A percentile compares a stretch with the other conserved stretches of the same genome.
Evolutionary conservation across 768 basidiomycete genomes (phyloP).

Genomic region (Kwoniella botswanensis): DNA sequence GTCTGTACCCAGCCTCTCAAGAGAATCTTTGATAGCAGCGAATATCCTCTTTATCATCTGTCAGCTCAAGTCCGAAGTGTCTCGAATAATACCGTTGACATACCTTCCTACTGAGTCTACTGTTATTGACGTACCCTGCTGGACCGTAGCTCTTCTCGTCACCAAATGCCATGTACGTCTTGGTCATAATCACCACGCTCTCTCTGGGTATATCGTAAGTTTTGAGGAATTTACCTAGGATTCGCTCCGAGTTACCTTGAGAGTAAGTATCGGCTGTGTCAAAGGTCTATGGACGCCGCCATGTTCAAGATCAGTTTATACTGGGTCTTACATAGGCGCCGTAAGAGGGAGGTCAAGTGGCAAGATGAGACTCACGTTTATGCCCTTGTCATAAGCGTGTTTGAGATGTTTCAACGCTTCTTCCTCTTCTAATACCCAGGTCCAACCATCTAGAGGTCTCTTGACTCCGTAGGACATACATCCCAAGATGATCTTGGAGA

Average conservation of each 20-base stretch:
- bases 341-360: not conserved
- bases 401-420: conserved; percentile 41
- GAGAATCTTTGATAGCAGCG: conserved; percentile 63
- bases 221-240: conserved; percentile 76
- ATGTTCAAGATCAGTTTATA: not conserved
- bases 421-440: conserved; percentile 48
- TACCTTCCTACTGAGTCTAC: conserved; percentile 36
- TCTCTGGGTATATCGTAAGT: conserved; percentile 71
- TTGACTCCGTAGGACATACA: conserved; percentile 49
- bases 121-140: conserved; percentile 18
- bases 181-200: conserved; percentile 78
- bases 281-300: conserved; percentile 22
- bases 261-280: conserved; percentile 48
- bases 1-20: conserved; percentile 73
- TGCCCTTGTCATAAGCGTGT: conserved; percentile 51
- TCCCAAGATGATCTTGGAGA: conserved; percentile 45
- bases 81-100: not conserved
- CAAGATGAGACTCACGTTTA: conserved; percentile 34
- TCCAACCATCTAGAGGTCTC: conserved; percentile 32
- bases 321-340: not conserved
- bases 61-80: not conserved
- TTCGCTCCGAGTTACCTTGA: conserved; percentile 64
- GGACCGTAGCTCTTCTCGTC: conserved; percentile 19
- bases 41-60: conserved; percentile 65
- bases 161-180: conserved; percentile 59